Evolutionary conservation across 257 asterid genomes (phyloP).

Genomic region (Nicotiana benthamiana): DNA sequence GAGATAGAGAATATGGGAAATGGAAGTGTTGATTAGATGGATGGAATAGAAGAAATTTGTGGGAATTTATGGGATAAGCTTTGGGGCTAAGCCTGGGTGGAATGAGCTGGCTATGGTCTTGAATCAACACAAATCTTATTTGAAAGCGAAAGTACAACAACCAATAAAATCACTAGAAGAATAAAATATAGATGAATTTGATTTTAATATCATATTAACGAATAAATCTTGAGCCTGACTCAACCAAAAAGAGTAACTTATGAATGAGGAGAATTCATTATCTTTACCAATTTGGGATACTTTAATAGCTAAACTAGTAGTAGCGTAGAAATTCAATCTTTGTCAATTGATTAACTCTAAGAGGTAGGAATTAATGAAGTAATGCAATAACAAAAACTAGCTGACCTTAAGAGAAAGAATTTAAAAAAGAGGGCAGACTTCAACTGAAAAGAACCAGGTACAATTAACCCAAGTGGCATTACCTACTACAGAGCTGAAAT

Average conservation of each 20-base stretch:
- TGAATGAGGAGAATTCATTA: no score
- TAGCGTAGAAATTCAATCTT: not conserved
- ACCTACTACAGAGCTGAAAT: constrained; percentile 17
- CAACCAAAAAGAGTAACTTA: no score
- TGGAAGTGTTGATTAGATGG: not conserved
- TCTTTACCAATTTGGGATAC: not conserved
- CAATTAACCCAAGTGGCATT: constrained; percentile 1
- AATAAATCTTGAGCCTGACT: no score
- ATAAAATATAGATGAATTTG: not conserved
- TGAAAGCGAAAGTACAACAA: constrained; percentile 6
- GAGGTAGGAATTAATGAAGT: not conserved
- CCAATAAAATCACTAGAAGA: constrained; percentile 14
- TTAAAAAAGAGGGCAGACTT: not conserved
- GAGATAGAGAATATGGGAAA: not conserved
- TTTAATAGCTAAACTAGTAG: not conserved
- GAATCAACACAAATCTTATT: constrained; percentile 22
- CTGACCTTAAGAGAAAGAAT: not conserved
- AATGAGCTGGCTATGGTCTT: constrained; percentile 47
- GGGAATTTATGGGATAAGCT: constrained; percentile 20
- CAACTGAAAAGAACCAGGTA: not conserved
- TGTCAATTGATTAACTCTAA: not conserved
- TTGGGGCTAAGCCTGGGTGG: constrained; percentile 36
- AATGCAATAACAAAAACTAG: not conserved
- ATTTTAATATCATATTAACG: no score
- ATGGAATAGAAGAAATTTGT: not conserved